Base-by-base conservation (phyloP, 768 basidiomycete genomes). In the Podaxis mareebaensis region DNA sequence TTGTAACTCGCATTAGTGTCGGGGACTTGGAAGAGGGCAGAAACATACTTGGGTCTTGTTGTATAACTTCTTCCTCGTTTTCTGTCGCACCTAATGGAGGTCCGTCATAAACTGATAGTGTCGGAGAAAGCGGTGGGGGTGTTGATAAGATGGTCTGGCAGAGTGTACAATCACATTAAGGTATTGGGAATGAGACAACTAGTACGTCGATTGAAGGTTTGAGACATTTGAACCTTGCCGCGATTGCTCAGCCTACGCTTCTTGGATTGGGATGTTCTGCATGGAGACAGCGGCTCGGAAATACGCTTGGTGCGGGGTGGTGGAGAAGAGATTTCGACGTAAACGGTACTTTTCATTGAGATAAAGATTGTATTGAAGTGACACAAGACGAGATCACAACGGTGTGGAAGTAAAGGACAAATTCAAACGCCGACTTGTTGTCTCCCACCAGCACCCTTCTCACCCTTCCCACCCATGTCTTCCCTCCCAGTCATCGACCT, bases 401-500 rank as follows among this genome's bases (percentile, higher is more conserved):
- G 59, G 60, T 61, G 64, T 39, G 62, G 22, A 63, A 57, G 54
- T 38, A 63, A 61, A 55, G 54, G 64, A 61, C 64, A 61, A 73
- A 66, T 79, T 78, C 71, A 78, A 77, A 78, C 78, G 70, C 77
- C 75, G 28, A 36, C 61, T 26, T 39, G 24, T 49, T 7, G n/a
- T 24, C 67, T 58, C 46, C 38, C 42, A 24, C 56, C 39, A 53
- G 38, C 61, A 52, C 67, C 67, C 69, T 70, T 73, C 72, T 68
- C 69, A 70, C 62, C 53, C 67, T 68, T 64, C 65, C 64, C 66
- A 72, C 72, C 76, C 71, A 91, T 92, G 90, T 33, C 61, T 24
- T 85, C 91, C 60, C 78, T 91, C 44, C 83, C 86, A 30, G 82
- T 85, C 39, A 73, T 85, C 66, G 83, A 82, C 70, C 80, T 89